A percentile compares a stretch with the other conserved stretches of the same genome.
phyloP scores from a whole-genome alignment of 192 early-diverging fungal species.

The Umbelopsis sp. region DNA sequence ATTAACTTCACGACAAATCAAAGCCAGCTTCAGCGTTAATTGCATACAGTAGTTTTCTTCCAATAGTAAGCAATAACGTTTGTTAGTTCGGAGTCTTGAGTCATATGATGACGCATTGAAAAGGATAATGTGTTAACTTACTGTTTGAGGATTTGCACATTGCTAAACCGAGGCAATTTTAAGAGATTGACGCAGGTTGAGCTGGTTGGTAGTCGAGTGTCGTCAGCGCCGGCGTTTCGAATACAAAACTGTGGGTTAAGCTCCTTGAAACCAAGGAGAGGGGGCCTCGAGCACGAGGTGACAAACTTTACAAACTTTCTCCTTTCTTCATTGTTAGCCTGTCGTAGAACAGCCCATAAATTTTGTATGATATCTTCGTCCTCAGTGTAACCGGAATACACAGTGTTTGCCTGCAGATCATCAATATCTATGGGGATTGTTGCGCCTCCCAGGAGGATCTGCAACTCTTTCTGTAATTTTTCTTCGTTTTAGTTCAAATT shows the following conservation, averaged over 20 bases:
- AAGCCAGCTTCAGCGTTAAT: conserved; percentile 90
- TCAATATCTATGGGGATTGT: conserved; percentile 73
- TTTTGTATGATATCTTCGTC: conserved; percentile 74
- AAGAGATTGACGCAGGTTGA: conserved; percentile 90
- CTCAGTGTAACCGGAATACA: conserved; percentile 72
- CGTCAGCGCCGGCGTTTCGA: conserved; percentile 65
- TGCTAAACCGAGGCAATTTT: conserved; percentile 83
- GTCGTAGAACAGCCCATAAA: conserved; percentile 61
- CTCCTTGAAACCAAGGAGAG: conserved; percentile 86
- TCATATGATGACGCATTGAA: neutral
- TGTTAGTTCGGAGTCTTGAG: conserved; percentile 11
- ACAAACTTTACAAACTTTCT: conserved; percentile 79
- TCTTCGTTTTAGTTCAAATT: neutral
- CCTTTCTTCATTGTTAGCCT: conserved; percentile 48
- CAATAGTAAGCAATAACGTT: conserved; percentile 25
- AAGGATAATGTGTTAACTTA: conserved; percentile 34
- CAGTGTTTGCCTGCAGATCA: conserved; percentile 75
- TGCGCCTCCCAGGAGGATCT: conserved; percentile 84
- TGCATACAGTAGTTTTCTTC: conserved; percentile 82
- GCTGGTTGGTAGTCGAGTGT: conserved; percentile 77
- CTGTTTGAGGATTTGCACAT: conserved; percentile 54
- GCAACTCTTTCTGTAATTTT: conserved; percentile 76
- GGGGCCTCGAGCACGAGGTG: conserved; percentile 89
- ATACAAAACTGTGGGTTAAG: conserved; percentile 76
- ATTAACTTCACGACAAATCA: conserved; percentile 69